These are phyloP conservation scores for Suillus sp. DNA, from an alignment of 768 basidiomycete species.

Conservation along the genomic window DNA sequence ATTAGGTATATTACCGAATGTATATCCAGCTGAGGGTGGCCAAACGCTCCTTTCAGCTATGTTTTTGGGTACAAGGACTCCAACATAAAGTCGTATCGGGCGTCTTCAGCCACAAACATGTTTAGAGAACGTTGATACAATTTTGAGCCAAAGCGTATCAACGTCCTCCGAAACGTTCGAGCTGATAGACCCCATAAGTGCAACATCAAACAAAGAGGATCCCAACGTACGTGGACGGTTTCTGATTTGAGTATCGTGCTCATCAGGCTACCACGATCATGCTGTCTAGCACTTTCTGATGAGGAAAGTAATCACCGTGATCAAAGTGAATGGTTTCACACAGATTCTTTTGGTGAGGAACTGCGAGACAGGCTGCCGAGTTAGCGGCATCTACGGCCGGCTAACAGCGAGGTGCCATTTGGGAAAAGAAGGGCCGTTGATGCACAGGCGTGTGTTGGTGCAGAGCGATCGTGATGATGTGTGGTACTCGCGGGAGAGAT, in stretches of 20 bases:
- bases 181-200: not conserved
- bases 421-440: not conserved
- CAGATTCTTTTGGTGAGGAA: not conserved
- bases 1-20: not conserved
- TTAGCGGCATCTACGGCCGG: not conserved
- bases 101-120: not conserved
- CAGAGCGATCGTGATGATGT: not conserved
- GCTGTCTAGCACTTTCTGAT: not conserved
- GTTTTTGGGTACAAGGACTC: not conserved
- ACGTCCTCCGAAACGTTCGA: not conserved
- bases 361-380: not conserved
- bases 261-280: not conserved
- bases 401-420: not conserved
- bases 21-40: not conserved
- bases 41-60: not conserved
- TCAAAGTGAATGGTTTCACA: not conserved
- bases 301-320: not conserved
- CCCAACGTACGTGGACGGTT: not conserved
- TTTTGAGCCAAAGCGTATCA: not conserved
- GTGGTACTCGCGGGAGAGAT: not conserved
- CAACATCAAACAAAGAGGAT: not conserved
- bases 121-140: not conserved
- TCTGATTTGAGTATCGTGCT: not conserved
- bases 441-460: not conserved
- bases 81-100: not conserved